Conservation (phyloP, 2,329 filamentous ascomycete species). For the Fusarium armeniacum region DNA sequence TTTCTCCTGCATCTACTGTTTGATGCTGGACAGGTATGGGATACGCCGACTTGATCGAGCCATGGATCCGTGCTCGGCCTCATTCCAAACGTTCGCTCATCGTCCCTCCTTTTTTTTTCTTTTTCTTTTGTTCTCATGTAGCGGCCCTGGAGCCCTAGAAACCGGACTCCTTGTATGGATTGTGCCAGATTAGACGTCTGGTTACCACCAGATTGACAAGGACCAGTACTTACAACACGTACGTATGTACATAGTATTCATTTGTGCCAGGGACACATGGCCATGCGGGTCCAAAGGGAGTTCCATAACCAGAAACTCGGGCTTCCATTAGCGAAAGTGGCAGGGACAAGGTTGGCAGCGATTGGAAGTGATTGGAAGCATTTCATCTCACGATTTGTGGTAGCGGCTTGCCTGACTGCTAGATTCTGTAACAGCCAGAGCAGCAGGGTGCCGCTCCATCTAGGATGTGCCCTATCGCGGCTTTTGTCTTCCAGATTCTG, state of each 20-base stretch:
- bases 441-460: constrained; percentile 25
- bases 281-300: constrained; percentile 44
- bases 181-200: constrained; percentile 38
- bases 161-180: constrained; percentile 33
- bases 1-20: constrained; percentile 31
- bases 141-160: constrained; percentile 25
- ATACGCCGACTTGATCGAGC: constrained; percentile 34
- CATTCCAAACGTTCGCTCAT: constrained; percentile 6
- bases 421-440: constrained; percentile 34
- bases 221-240: constrained; percentile 27
- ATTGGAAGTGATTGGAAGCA: constrained; percentile 37
- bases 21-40: constrained; percentile 27
- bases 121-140: constrained; percentile 9
- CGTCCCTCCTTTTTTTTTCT: constrained; percentile 8
- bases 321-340: constrained; percentile 47
- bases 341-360: constrained; percentile 41
- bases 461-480: constrained; percentile 13
- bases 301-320: constrained; percentile 48
- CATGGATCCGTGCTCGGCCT: constrained; percentile 25
- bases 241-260: constrained; percentile 16
- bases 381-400: constrained; percentile 24
- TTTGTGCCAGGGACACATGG: constrained; percentile 37
- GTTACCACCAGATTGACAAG: constrained; percentile 35
- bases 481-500: not conserved
- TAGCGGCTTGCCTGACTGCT: constrained; percentile 18